Percentiles rank a stretch among this genome's conserved stretches.
phyloP scores from a whole-genome alignment of 192 early-diverging fungal species.

The Entophlyctis luteolus region DNA sequence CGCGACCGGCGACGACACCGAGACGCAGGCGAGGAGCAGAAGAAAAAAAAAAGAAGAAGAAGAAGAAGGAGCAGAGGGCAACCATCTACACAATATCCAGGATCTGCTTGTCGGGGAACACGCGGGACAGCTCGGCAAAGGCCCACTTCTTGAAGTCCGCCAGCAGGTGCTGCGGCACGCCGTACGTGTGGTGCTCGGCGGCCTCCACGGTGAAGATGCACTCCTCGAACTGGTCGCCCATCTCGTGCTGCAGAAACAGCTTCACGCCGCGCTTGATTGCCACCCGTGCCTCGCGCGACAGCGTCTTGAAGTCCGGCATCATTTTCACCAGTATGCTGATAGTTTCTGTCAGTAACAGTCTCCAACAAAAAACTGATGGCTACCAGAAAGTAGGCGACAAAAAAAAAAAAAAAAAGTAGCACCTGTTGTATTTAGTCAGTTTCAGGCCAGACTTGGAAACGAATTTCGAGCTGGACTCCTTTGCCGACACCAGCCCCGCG shows the following conservation, averaged over 20 bases:
- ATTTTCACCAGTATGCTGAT: slow-evolving; percentile 6
- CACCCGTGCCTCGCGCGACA: slow-evolving; percentile 4
- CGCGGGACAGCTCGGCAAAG: background rate
- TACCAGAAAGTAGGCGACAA: background rate
- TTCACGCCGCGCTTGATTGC: slow-evolving; percentile 20
- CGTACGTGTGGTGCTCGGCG: slow-evolving; percentile 2
- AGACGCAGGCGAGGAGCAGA: too few relatives aligned
- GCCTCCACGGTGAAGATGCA: background rate
- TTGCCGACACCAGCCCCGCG: background rate
- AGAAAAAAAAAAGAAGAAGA: too few relatives aligned
- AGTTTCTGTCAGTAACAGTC: background rate
- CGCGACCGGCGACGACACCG: too few relatives aligned
- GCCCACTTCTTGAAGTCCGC: slow-evolving; percentile 10
- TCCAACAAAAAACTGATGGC: background rate
- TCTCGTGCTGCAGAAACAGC: slow-evolving; percentile 12
- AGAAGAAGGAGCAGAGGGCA: too few relatives aligned
- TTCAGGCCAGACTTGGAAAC: background rate
- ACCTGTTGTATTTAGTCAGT: slow-evolving; percentile 12
- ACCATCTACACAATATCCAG: too few relatives aligned
- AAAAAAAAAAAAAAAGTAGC: background rate
- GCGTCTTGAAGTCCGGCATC: slow-evolving; percentile 16
- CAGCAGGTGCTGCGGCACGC: slow-evolving; percentile 9
- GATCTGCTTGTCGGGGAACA: slow-evolving; percentile 2
- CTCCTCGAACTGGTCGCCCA: slow-evolving; percentile 4
- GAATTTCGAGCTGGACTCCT: background rate